phyloP scores from a whole-genome alignment of 441 rosid genomes.

The Jatropha podagrica region DNA sequence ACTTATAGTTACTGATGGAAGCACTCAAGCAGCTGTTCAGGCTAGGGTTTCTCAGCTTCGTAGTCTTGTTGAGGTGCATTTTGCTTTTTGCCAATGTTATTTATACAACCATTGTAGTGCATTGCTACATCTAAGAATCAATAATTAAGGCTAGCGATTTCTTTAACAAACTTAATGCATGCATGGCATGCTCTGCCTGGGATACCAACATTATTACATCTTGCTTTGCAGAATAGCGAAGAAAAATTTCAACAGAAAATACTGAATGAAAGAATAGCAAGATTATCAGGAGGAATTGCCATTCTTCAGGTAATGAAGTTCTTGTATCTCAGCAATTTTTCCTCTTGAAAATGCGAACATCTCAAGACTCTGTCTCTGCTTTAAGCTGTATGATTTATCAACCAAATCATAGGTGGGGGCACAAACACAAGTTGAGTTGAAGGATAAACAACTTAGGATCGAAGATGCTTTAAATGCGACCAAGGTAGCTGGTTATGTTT shows the following conservation, averaged over 20 bases:
- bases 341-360: constrained; percentile 2
- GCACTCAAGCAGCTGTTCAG: constrained; percentile 60
- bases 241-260: constrained; percentile 71
- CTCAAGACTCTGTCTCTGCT: constrained; percentile 7
- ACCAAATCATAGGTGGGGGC: constrained; percentile 71
- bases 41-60: constrained; percentile 71
- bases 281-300: constrained; percentile 82
- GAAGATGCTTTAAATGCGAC: constrained; percentile 98
- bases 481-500: constrained; percentile 47
- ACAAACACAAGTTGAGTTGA: constrained; percentile 81
- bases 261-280: constrained; percentile 81
- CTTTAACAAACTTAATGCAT: neutral
- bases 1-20: constrained; percentile 72
- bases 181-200: neutral
- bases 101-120: neutral
- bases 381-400: constrained; percentile 16
- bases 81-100: constrained; percentile 4
- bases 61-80: constrained; percentile 64
- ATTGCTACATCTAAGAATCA: too few relatives aligned
- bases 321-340: constrained; percentile 10
- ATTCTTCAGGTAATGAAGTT: constrained; percentile 61
- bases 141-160: neutral
- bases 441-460: constrained; percentile 79
- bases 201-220: neutral
- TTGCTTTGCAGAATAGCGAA: constrained; percentile 60